Evolutionary conservation across 768 basidiomycete genomes (phyloP), one percentile per base, ranked within the genome.

Genomic region (Termitomyces sp.): DNA sequence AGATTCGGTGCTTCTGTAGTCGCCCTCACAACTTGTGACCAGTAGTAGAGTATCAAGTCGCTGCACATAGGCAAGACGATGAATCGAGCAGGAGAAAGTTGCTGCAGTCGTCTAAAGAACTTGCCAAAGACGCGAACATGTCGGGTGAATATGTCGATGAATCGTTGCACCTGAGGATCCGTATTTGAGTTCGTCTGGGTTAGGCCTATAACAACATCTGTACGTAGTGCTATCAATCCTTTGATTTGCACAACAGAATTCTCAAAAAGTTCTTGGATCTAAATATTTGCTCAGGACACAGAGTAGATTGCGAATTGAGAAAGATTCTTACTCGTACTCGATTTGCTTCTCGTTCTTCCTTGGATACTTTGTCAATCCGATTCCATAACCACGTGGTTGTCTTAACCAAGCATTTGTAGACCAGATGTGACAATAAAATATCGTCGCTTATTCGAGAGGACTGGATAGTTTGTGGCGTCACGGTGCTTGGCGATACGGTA

Each of bases 21-120:
- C n/a, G 91, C 87, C 56, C 85, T 79, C 9, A 85, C 82, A 21
- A 94, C 84, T 64, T 89, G 84, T 31, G 78, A 80, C 91, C 91
- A 94, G 65, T 91, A 92, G 63, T 83, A 92, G 30, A 90, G 73
- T 50, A 94, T 80, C 26, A 91, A 67, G 53, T 86, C 83, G 31
- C 77, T 79, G 62, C 85, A 89, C 44, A 73, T 68, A 2, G 88
- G 85, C 23, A 92, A 70, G 41, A 71, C 68, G 6, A 86, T 78
- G 65, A 94, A 93, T 19, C 81, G 81, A 41, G 73, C 56, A 19
- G 73, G 62, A 10, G 79, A 75, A 19, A 86, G 75, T 63, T 87
- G 84, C 60, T 91, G 87, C 61, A 92, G 64, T 33, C 86, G 78
- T 46, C 89, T 78, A 73, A 91, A 93, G 64, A 87, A 85, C 68